Evolutionary conservation across 2,329 filamentous ascomycete species (phyloP).

Genomic region (Botrytis galanthina): DNA sequence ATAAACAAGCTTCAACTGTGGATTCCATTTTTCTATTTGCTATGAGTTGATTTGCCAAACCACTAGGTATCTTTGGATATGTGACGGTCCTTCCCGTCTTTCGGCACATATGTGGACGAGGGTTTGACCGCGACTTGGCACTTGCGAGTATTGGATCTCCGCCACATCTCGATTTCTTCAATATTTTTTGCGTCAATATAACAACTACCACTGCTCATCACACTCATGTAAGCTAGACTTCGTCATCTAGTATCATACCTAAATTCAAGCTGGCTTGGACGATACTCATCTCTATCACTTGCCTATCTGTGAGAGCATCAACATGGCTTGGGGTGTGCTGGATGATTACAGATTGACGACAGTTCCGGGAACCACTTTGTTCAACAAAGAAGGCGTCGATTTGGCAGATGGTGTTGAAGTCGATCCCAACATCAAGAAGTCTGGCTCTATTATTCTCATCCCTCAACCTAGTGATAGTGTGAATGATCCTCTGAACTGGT

Average conservation of each 20-base stretch:
- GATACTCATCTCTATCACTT: background rate
- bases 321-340: background rate
- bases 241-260: background rate
- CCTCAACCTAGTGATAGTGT: background rate
- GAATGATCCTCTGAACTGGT: background rate
- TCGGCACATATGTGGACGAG: background rate
- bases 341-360: background rate
- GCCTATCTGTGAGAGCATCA: background rate
- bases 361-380: background rate
- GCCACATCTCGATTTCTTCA: background rate
- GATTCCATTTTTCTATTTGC: background rate
- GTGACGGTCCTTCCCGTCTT: background rate
- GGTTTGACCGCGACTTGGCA: background rate
- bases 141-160: background rate
- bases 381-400: background rate
- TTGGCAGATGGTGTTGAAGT: background rate
- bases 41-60: background rate
- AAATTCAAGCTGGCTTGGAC: background rate
- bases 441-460: background rate
- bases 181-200: background rate
- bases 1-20: background rate
- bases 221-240: background rate
- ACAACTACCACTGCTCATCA: background rate
- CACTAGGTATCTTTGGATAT: background rate
- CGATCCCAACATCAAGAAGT: background rate